phyloP scores from a whole-genome alignment of 345 rosid species.

The Physaria fendleri region DNA sequence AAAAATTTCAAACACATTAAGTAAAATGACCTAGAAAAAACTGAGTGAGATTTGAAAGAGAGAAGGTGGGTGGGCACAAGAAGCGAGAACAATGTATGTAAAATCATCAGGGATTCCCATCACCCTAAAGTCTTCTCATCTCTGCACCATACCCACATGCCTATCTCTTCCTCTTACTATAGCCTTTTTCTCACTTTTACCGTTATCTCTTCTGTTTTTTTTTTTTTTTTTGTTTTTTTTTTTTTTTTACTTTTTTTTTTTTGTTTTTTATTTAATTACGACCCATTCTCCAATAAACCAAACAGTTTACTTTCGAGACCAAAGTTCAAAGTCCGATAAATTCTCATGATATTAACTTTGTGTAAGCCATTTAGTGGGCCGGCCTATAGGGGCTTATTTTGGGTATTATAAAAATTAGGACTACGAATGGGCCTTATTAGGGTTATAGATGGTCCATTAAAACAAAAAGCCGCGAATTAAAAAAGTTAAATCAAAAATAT shows the following conservation, averaged over 20 bases:
- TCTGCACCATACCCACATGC: constrained; percentile 25
- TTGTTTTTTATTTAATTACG: no score
- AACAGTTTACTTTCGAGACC: no score
- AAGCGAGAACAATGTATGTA: background rate
- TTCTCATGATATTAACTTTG: no score
- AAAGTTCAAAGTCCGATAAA: no score
- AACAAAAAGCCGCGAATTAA: background rate
- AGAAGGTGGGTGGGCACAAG: background rate
- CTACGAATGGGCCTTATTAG: no score
- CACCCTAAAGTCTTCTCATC: constrained; percentile 19
- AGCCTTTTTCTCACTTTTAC: constrained; percentile 21
- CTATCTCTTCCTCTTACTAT: constrained; percentile 7
- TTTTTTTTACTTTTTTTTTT: background rate
- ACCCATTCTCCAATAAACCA: background rate
- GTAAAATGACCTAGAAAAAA: no score
- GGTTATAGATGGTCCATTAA: no score
- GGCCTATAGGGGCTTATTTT: no score
- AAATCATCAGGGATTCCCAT: constrained; percentile 19
- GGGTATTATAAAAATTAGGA: no score
- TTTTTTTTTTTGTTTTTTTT: background rate
- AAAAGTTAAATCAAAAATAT: background rate
- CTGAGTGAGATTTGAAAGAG: background rate
- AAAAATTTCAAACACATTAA: no score
- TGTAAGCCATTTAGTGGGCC: no score
- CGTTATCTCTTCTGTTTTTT: constrained; percentile 9